Evolutionary conservation across 1,284 basidiomycete genomes (phyloP).

Genomic region (Apiotrichum porosum): DNA sequence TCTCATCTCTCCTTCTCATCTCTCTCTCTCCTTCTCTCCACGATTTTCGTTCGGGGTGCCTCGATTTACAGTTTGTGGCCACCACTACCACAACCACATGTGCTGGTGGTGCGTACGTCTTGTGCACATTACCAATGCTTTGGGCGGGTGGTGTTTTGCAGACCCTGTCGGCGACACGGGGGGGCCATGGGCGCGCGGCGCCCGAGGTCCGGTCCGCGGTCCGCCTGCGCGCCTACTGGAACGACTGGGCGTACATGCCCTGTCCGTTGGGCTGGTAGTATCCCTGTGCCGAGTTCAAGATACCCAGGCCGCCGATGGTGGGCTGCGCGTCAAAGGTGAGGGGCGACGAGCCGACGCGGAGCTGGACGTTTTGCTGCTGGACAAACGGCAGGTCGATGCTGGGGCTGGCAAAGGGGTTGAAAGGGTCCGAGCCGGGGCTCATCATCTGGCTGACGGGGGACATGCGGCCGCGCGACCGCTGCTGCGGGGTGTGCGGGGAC

Average conservation of each 20-base stretch:
- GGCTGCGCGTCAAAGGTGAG: conserved; percentile 42
- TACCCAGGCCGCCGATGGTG: conserved; percentile 45
- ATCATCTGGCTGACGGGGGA: conserved; percentile 43
- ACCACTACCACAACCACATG: too few species aligned
- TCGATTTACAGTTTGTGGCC: too few species aligned
- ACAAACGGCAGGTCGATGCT: conserved; percentile 40
- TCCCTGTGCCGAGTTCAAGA: conserved; percentile 22
- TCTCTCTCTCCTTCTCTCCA: not conserved
- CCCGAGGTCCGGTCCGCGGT: too few species aligned
- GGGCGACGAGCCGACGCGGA: conserved; percentile 23
- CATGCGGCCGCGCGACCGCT: conserved; percentile 30
- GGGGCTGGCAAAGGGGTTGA: conserved; percentile 46
- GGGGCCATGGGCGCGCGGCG: too few species aligned
- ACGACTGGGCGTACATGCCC: conserved; percentile 19
- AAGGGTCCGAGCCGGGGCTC: conserved; percentile 48
- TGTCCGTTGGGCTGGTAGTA: conserved; percentile 14
- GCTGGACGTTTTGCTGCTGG: conserved; percentile 15
- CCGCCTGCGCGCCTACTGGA: conserved; percentile 8
- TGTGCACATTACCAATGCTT: too few species aligned
- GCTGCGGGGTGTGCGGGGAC: conserved; percentile 35
- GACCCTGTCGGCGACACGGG: too few species aligned
- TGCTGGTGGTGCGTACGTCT: too few species aligned
- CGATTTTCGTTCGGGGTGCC: too few species aligned
- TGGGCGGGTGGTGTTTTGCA: too few species aligned
- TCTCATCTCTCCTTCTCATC: not conserved